Conservation (phyloP, 148 eudicot genomes). For the Polygonum maritimum region DNA sequence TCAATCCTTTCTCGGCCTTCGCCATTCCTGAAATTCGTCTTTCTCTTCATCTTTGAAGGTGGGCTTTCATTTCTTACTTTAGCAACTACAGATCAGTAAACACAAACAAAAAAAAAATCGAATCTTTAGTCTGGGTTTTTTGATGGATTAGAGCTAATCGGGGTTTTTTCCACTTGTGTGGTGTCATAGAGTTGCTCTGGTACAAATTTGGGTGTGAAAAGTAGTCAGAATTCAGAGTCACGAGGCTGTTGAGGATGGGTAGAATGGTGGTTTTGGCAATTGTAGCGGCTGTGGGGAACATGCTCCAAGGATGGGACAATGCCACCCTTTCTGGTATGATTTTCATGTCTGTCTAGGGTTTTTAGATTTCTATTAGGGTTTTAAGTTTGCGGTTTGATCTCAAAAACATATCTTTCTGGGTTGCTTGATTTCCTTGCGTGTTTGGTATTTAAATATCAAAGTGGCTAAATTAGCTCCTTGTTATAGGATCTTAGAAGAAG, state of each 20-base stretch:
- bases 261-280: constrained; percentile 77
- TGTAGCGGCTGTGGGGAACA: constrained; percentile 82
- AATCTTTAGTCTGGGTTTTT: not conserved
- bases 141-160: not conserved
- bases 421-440: too few relatives aligned
- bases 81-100: not conserved
- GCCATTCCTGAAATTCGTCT: too few relatives aligned
- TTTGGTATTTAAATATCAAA: too few relatives aligned
- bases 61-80: not conserved
- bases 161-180: not conserved
- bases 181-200: too few relatives aligned
- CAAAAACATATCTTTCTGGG: not conserved
- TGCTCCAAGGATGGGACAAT: constrained; percentile 99
- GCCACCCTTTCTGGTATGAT: constrained; percentile 87
- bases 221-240: too few relatives aligned
- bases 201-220: too few relatives aligned
- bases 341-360: not conserved
- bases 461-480: too few relatives aligned
- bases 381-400: not conserved
- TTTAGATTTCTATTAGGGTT: not conserved
- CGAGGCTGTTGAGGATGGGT: constrained; percentile 30
- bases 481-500: too few relatives aligned
- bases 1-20: not conserved
- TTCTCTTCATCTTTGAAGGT: not conserved
- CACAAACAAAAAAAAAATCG: not conserved